Evolutionary conservation across 73 alveolate genomes (phyloP).

Genomic region (Breviolum minutum): DNA sequence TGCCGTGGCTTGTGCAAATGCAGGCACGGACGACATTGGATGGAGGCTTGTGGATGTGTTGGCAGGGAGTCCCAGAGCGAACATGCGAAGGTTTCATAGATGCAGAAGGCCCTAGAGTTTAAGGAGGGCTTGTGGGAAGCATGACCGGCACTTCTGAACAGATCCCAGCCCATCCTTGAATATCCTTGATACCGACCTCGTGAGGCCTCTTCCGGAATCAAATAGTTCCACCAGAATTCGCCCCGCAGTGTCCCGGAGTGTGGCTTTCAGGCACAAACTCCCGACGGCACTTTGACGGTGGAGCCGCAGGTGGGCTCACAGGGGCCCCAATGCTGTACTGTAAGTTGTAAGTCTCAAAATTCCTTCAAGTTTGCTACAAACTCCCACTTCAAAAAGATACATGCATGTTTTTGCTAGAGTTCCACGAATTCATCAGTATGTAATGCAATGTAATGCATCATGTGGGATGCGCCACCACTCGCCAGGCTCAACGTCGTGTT

Average conservation of each 20-base stretch:
- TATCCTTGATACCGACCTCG: not conserved
- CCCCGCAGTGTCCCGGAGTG: too few relatives aligned
- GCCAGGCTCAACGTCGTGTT: constrained; percentile 73
- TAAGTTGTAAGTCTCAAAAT: not conserved
- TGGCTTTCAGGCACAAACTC: constrained; percentile 44
- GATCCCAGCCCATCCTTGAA: too few relatives aligned
- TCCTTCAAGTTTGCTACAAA: too few relatives aligned
- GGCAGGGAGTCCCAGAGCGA: not conserved
- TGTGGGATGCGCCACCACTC: not conserved
- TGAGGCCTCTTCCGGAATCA: too few relatives aligned
- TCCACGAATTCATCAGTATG: too few relatives aligned
- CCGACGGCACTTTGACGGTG: constrained; percentile 68
- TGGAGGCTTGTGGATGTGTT: constrained; percentile 70
- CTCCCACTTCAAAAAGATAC: too few relatives aligned
- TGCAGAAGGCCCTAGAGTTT: too few relatives aligned
- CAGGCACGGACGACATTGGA: constrained; percentile 60
- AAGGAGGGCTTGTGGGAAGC: too few relatives aligned
- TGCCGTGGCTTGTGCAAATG: not conserved
- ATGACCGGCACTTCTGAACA: too few relatives aligned
- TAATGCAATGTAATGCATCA: not conserved
- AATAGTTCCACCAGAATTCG: not conserved
- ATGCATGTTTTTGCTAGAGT: too few relatives aligned
- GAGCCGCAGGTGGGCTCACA: constrained; percentile 19
- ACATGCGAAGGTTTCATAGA: too few relatives aligned
- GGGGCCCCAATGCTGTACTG: not conserved